These are phyloP conservation scores for Yamadazyma membranifaciens DNA, from an alignment of 1,139 yeast species.

Conservation along the genomic window DNA sequence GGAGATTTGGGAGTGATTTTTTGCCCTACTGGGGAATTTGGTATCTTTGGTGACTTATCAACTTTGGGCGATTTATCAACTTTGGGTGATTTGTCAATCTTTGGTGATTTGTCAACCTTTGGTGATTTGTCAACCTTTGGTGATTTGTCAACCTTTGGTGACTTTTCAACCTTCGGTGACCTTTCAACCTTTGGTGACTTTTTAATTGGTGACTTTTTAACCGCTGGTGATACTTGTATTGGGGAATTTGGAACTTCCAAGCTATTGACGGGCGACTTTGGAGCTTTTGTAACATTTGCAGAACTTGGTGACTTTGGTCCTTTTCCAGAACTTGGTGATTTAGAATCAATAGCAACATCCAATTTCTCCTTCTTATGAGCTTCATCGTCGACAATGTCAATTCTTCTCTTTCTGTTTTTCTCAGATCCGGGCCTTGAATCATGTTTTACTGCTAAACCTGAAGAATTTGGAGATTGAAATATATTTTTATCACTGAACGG, in stretches of 20 bases:
- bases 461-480: constrained; percentile 31
- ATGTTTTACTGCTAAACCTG: constrained; percentile 2
- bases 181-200: constrained; percentile 1
- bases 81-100: background rate
- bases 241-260: no score
- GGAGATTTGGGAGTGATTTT: background rate
- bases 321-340: background rate
- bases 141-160: constrained; percentile 1
- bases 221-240: background rate
- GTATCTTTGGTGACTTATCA: background rate
- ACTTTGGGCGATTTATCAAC: background rate
- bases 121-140: constrained; percentile 1
- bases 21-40: background rate
- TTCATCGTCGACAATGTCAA: background rate
- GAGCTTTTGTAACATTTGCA: constrained; percentile 5
- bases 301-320: background rate
- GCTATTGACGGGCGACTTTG: background rate
- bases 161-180: background rate
- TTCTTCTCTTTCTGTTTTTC: background rate
- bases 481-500: constrained; percentile 40
- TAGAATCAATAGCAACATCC: background rate
- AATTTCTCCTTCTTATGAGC: background rate
- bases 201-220: background rate
- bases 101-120: background rate
- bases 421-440: background rate